phyloP scores from a whole-genome alignment of 306 rosid species.

The Fagus sylvatica region DNA sequence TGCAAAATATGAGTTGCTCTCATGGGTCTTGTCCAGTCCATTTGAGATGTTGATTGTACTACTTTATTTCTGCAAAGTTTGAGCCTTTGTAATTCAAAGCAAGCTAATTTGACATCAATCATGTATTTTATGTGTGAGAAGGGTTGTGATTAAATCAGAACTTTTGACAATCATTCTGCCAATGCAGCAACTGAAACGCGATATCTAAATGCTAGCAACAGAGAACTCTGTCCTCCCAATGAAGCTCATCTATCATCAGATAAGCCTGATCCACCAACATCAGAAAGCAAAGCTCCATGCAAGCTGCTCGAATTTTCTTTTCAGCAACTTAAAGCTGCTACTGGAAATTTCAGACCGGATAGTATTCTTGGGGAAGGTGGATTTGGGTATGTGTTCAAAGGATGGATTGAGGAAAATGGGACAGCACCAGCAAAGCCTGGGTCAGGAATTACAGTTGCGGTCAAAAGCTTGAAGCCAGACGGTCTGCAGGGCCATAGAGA shows the following conservation, averaged over 20 bases:
- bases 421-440: conserved; percentile 97
- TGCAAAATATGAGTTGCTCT: neutral
- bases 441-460: conserved; percentile 89
- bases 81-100: conserved; percentile 7
- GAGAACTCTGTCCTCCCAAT: conserved; percentile 71
- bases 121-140: conserved; percentile 1
- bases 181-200: conserved; percentile 89
- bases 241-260: conserved; percentile 76
- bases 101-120: conserved; percentile 8
- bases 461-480: conserved; percentile 91
- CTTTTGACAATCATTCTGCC: conserved; percentile 27
- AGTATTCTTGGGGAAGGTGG: conserved; percentile 99
- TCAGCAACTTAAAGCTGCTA: conserved; percentile 89
- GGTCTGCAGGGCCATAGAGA: conserved; percentile 99
- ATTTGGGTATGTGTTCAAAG: conserved; percentile 91
- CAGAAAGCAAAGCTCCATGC: conserved; percentile 56
- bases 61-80: neutral
- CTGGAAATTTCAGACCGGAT: conserved; percentile 97
- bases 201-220: conserved; percentile 87
- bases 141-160: conserved; percentile 24
- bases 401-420: conserved; percentile 97
- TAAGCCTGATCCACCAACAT: conserved; percentile 54
- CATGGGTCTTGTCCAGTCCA: neutral
- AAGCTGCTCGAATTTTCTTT: conserved; percentile 77
- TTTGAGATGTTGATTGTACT: neutral